Base-by-base conservation (phyloP, 176 grass and related monocot species). In the Alloteropsis semialata region DNA sequence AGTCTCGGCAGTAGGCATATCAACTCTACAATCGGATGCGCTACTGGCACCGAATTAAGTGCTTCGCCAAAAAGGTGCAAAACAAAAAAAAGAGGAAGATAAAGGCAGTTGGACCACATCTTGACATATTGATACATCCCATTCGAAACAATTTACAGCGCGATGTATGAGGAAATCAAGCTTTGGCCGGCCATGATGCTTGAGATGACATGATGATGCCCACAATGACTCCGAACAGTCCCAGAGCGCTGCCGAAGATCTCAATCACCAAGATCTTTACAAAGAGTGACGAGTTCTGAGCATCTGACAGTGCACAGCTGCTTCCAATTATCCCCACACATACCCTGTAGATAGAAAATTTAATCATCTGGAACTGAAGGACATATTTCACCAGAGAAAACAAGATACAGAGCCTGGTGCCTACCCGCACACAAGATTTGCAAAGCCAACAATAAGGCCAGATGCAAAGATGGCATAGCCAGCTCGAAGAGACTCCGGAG, bases 171-270 rank as follows among this genome's bases (percentile, higher is more conserved):
- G 27, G 56, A 57, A 18, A 68, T 86, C 65, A 90, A 22, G 70
- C 84, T 84, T 82, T 95, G 17, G 90, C 80, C 0, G 92, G 96
- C 93, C 96, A 98, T 53, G 96, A 72, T 69, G 96, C 96, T 93
- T 98, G 96, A 90, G 96, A 0, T 73, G 96, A 98, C 96, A 98
- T 98, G 68, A 98, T 98, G 71, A 98, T 98, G 55, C 93, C 96
- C 43, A 95, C 96, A 17, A 98, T 98, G 30, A 98, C 96, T 50
- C 96, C 96, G 72, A 98, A 98, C 76, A 98, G 85, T 17, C 96
- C 93, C 76, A 98, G 76, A 24, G 93, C 96, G n/a, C 96, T 98
- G 82, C 96, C 96, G 5, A 98, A 98, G 75, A 98, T 98, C 61
- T 96, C 96, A 69, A 98, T 95, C 78, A 98, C 96, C 85, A 98